Base-by-base conservation (phyloP, 2,329 filamentous ascomycete species). In the Colletotrichum liriopes region DNA sequence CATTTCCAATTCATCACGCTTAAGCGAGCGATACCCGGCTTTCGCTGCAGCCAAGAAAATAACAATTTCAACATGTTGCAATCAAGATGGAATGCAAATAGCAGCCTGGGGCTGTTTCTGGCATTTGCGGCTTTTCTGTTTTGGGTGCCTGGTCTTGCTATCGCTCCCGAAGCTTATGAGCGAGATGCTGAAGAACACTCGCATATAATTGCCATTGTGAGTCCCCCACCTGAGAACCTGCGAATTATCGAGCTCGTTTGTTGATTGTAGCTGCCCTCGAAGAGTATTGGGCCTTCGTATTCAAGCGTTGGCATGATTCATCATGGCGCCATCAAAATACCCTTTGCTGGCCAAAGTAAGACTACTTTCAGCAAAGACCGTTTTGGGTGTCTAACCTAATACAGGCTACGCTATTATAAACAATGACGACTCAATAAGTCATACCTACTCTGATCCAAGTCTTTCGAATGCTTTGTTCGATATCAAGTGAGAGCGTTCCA, bases 281-380 rank as follows among this genome's bases (percentile, higher is more conserved):
- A 64, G 61, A 54, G 23, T 26, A 26, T 64, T 8, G 47, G 47
- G 3, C 49, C 61, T 64, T 64, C 37, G 2, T 54, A 54, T 1
- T 23, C 61, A 18, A 64, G 61, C 16, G 61, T 43, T 12, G 49
- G 61, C 9, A 64, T 23, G 18, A 18, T 64, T 11, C 35, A 54
- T 18, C 61, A 23, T 14, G 61, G 61, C 35, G 61, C 37, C 5
- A 52, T 29, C 23, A 54, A 49, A 20, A 45, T 54, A n/a, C 61
- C 61, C 23, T 12, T 55, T 54, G 18, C 51, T 32, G 49, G 49
- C 4, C 49, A 64, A 20, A 64, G 61, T 64, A 45, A 45, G 49
- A 6, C 18, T 20, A 5, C 55, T 61, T 26, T 3, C 20, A 16
- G 6, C 3, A 14, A 18, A 37, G 16, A 20, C 8, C 12, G 12